phyloP scores from a whole-genome alignment of 2,329 filamentous ascomycete species.

The Pyricularia grisea region DNA sequence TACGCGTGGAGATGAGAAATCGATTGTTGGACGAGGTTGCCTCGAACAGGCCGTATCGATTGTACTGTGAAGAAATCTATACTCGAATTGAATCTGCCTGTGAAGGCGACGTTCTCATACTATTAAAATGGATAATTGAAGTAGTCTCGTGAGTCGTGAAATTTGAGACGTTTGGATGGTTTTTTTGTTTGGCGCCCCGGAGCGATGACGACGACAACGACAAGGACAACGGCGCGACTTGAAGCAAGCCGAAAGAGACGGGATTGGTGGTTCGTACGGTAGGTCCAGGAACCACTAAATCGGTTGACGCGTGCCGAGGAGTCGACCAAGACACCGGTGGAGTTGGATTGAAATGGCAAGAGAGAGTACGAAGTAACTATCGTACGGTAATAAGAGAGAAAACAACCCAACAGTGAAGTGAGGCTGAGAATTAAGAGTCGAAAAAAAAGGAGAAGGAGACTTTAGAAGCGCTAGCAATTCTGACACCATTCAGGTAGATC shows the following conservation, averaged over 20 bases:
- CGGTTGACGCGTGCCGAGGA: not conserved
- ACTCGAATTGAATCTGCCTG: not conserved
- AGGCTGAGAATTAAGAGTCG: not conserved
- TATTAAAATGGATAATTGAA: not conserved
- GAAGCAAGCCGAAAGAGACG: not conserved
- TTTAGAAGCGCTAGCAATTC: not conserved
- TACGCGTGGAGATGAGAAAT: not conserved
- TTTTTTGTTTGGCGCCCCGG: not conserved
- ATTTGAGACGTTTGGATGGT: not conserved
- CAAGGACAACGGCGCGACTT: not conserved
- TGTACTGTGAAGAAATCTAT: not conserved
- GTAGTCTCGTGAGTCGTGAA: not conserved
- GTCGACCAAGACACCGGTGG: not conserved
- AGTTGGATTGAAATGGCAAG: not conserved
- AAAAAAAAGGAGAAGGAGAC: conserved; percentile 31
- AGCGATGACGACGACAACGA: not conserved
- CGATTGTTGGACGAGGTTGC: not conserved
- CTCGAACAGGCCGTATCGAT: not conserved
- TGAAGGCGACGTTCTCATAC: not conserved
- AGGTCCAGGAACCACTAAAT: not conserved
- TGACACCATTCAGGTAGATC: not conserved
- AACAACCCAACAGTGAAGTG: not conserved
- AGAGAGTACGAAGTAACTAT: not conserved
- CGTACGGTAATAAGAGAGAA: not conserved
- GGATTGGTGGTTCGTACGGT: not conserved